Conservation (phyloP, 2,329 filamentous ascomycete species). For the Lasiodiplodia sp. region DNA sequence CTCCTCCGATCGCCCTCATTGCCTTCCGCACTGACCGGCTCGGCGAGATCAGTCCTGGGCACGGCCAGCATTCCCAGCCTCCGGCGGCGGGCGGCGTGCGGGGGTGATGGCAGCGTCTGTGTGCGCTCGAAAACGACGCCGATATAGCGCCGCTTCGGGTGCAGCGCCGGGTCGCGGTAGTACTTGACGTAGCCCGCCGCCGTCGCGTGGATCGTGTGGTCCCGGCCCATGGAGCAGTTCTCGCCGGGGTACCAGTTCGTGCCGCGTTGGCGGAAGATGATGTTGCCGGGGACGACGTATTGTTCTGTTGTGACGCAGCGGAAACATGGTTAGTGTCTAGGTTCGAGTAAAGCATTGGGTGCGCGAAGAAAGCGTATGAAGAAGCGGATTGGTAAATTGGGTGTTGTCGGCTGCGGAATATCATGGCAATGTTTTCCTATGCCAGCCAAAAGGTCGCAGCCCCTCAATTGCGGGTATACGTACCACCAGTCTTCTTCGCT, state of each 20-base stretch:
- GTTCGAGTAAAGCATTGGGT: not conserved
- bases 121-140: constrained; percentile 87
- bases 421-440: not conserved
- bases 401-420: not conserved
- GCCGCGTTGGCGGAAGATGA: constrained; percentile 96
- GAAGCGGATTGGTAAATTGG: constrained; percentile 1
- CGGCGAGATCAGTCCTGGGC: constrained; percentile 34
- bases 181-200: constrained; percentile 93
- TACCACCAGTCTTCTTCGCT: constrained; percentile 90
- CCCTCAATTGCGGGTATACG: constrained; percentile 36
- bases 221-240: constrained; percentile 92
- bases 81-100: constrained; percentile 75
- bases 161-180: constrained; percentile 84
- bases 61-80: constrained; percentile 75
- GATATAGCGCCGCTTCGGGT: constrained; percentile 92
- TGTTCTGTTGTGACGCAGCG: constrained; percentile 66
- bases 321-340: not conserved
- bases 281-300: constrained; percentile 94
- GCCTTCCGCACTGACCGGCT: not conserved
- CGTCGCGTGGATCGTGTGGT: constrained; percentile 93
- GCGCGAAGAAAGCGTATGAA: not conserved
- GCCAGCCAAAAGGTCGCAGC: not conserved
- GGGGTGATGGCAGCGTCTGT: constrained; percentile 79
- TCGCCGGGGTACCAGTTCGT: constrained; percentile 95
- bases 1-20: not conserved